phyloP scores from a whole-genome alignment of 225 moss, liverwort and hornwort genomes.

The Pseudoscleropodium purum region DNA sequence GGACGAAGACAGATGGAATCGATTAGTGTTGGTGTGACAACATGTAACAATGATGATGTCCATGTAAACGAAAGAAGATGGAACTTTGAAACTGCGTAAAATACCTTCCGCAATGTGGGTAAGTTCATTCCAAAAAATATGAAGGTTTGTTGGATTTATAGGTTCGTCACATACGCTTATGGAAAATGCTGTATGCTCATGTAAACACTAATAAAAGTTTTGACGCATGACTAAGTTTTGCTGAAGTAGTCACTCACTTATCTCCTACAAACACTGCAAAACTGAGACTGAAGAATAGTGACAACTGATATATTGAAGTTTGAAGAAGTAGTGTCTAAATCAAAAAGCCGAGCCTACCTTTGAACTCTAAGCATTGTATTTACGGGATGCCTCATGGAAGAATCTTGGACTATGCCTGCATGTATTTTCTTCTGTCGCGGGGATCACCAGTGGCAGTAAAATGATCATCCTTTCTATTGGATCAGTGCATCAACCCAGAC shows the following conservation, averaged over 20 bases:
- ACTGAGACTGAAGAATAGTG: not conserved
- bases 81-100: not conserved
- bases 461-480: too few relatives aligned
- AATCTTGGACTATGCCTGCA: not conserved
- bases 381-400: too few relatives aligned
- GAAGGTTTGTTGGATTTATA: fast-evolving
- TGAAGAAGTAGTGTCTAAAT: not conserved
- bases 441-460: too few relatives aligned
- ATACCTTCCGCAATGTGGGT: too few relatives aligned
- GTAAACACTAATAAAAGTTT: too few relatives aligned
- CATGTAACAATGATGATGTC: too few relatives aligned
- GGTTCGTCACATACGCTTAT: too few relatives aligned
- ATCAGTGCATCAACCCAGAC: not conserved
- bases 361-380: too few relatives aligned
- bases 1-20: not conserved
- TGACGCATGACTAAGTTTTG: not conserved
- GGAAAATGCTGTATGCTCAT: not conserved
- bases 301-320: too few relatives aligned
- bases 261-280: not conserved
- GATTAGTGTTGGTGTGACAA: too few relatives aligned
- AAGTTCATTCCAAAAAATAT: not conserved
- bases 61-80: not conserved
- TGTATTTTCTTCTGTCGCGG: not conserved
- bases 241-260: not conserved
- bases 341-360: not conserved